These are phyloP conservation scores for Salix suchowensis DNA, from an alignment of 345 rosid genomes.

Conservation along the genomic window DNA sequence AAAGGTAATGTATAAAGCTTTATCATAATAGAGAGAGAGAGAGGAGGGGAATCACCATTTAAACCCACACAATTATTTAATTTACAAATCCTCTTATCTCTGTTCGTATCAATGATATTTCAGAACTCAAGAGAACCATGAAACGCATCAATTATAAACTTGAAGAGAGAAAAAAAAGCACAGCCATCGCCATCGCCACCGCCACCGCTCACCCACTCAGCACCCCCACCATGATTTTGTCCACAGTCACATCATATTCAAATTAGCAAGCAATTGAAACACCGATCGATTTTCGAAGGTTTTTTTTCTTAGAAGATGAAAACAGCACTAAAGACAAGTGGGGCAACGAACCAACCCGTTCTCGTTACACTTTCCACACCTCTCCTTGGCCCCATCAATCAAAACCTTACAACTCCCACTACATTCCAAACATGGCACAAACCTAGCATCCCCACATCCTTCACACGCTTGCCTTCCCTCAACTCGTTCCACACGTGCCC, in stretches of 20 bases:
- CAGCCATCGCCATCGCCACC: background rate
- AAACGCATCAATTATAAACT: background rate
- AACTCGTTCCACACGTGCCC: constrained; percentile 64
- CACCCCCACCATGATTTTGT: background rate
- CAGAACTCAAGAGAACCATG: background rate
- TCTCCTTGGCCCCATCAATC: constrained; percentile 42
- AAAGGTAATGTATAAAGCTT: background rate
- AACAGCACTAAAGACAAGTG: constrained; percentile 34
- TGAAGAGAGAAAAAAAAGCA: background rate
- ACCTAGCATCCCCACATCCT: constrained; percentile 87
- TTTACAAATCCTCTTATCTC: background rate
- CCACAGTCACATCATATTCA: background rate
- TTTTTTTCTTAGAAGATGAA: background rate
- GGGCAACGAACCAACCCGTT: constrained; percentile 81
- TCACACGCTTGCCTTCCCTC: constrained; percentile 69
- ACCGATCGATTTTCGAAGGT: too few species aligned
- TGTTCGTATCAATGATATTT: background rate
- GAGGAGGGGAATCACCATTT: background rate
- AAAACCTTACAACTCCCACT: constrained; percentile 84
- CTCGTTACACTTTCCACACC: constrained; percentile 78
- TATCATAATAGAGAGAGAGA: too few species aligned
- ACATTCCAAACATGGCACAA: constrained; percentile 79
- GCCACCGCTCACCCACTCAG: background rate
- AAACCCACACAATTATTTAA: background rate
- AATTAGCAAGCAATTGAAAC: background rate